phyloP scores from a whole-genome alignment of 1,284 basidiomycete species.

The Cystobasidium sp. region DNA sequence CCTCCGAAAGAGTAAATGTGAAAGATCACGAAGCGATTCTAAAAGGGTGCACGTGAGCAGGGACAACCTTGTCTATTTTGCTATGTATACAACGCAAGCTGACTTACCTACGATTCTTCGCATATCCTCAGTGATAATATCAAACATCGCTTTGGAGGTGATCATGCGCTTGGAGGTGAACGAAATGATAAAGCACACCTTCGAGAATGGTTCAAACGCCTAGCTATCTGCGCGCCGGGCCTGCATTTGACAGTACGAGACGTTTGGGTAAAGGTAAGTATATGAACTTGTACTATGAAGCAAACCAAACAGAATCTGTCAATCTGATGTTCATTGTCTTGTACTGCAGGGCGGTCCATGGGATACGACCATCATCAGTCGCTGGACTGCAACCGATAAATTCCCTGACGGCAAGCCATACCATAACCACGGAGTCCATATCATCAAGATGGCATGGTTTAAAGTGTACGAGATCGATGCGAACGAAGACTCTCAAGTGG shows the following conservation, averaged over 20 bases:
- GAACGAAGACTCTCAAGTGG: slow-evolving; percentile 2
- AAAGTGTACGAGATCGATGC: slow-evolving; percentile 10
- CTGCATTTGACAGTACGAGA: neutral
- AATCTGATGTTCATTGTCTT: neutral
- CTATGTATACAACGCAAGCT: neutral
- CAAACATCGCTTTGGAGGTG: slow-evolving; percentile 3
- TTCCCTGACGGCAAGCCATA: slow-evolving; percentile 3
- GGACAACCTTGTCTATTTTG: neutral
- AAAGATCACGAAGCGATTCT: slow-evolving; percentile 8
- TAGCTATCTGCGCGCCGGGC: neutral
- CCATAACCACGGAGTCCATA: neutral
- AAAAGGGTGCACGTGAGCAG: slow-evolving; percentile 9
- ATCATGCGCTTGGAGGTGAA: neutral
- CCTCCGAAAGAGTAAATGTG: neutral
- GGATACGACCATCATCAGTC: neutral
- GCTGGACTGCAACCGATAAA: slow-evolving; percentile 1
- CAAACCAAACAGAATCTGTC: too few relatives aligned
- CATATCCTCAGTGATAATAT: neutral
- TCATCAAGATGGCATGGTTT: neutral
- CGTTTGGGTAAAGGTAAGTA: slow-evolving; percentile 6
- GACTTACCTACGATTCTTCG: neutral
- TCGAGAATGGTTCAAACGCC: slow-evolving; percentile 10
- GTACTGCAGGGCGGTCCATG: neutral
- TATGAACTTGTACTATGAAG: too few relatives aligned
- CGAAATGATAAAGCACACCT: neutral